Evolutionary conservation across 345 rosid genomes (phyloP).

Genomic region (Hibiscus syriacus): DNA sequence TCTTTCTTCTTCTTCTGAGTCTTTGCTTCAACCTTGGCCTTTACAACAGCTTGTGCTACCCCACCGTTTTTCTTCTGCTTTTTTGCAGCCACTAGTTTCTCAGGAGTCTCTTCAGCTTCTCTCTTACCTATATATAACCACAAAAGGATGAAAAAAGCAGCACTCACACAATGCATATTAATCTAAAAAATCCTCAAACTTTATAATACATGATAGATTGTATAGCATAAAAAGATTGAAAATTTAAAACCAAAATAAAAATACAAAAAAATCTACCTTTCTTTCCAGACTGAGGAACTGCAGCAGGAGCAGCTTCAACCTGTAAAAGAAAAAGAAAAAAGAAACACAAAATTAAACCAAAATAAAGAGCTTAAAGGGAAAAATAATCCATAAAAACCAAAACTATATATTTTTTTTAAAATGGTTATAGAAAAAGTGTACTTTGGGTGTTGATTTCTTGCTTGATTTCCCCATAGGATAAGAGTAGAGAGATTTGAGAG

Average conservation of each 20-base stretch:
- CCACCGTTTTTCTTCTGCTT: slow-evolving; percentile 14
- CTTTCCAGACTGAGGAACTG: slow-evolving; percentile 4
- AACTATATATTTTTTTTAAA: not conserved
- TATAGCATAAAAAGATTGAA: not conserved
- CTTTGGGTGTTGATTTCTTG: slow-evolving; percentile 8
- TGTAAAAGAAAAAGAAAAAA: not conserved
- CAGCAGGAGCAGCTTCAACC: slow-evolving; percentile 16
- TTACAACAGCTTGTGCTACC: slow-evolving; percentile 8
- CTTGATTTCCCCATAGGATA: slow-evolving; percentile 9
- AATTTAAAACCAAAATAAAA: not conserved
- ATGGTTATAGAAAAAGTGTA: not conserved
- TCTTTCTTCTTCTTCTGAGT: slow-evolving; percentile 5
- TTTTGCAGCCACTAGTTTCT: slow-evolving; percentile 4
- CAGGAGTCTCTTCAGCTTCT: slow-evolving; percentile 3
- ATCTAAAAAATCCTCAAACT: no score
- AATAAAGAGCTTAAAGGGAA: not conserved
- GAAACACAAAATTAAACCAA: not conserved
- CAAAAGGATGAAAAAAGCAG: not conserved
- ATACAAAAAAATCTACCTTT: not conserved
- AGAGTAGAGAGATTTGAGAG: not conserved
- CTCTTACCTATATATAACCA: slow-evolving; percentile 9
- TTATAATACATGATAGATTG: not conserved
- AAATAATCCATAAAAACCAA: not conserved
- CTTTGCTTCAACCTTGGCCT: slow-evolving; percentile 8
- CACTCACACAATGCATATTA: no score